Evolutionary conservation across 2,329 filamentous ascomycete species (phyloP).

Genomic region (Leptographium lundbergii): DNA sequence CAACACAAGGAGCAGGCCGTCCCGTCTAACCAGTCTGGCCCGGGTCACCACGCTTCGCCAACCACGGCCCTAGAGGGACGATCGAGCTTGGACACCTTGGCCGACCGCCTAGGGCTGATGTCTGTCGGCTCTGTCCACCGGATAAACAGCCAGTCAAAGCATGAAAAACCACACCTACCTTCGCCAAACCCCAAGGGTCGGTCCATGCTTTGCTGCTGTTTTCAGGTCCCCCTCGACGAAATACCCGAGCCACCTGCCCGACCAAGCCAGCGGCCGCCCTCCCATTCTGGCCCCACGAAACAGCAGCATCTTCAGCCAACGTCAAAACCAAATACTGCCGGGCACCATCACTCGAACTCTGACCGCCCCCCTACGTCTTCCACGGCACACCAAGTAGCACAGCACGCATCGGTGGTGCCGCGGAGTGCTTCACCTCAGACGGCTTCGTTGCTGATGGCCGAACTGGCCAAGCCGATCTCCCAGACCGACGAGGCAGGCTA

Average conservation of each 20-base stretch:
- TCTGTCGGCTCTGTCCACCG: conserved; percentile 31
- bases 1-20: conserved; percentile 83
- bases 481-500: conserved; percentile 70
- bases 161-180: conserved; percentile 4
- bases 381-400: conserved; percentile 23
- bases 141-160: conserved; percentile 17
- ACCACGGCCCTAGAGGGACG: conserved; percentile 49
- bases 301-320: not conserved
- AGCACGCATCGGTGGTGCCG: conserved; percentile 58
- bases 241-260: conserved; percentile 25
- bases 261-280: conserved; percentile 30
- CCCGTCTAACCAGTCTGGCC: conserved; percentile 31
- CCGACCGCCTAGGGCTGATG: conserved; percentile 66
- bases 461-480: conserved; percentile 66
- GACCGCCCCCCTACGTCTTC: conserved; percentile 6
- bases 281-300: not conserved
- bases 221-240: conserved; percentile 34
- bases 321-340: conserved; percentile 2
- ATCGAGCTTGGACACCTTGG: conserved; percentile 76
- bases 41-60: conserved; percentile 27
- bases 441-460: conserved; percentile 57
- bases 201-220: conserved; percentile 38
- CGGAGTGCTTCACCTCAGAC: conserved; percentile 51
- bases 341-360: conserved; percentile 5
- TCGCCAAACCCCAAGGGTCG: conserved; percentile 13